A percentile compares a stretch with the other conserved stretches of the same genome.
Conservation (phyloP, 2,329 filamentous ascomycete species). For the Hortaea sp. region DNA sequence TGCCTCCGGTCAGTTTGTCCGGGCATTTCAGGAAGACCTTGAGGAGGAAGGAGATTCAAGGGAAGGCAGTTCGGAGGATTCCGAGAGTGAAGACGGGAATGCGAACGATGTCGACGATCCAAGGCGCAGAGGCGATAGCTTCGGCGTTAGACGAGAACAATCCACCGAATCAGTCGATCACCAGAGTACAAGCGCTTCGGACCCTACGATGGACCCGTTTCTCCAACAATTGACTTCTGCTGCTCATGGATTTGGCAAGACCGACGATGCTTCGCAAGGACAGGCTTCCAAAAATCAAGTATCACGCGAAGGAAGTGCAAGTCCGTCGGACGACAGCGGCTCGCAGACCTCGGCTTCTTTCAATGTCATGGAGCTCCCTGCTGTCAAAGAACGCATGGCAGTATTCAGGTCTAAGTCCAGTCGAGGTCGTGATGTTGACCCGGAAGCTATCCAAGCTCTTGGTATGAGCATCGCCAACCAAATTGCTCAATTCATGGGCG, state of each 20-base stretch:
- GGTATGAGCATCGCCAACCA: slow-evolving; percentile 26
- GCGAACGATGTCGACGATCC: slow-evolving; percentile 9
- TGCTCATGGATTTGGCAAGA: background rate
- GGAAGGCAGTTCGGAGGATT: slow-evolving; percentile 12
- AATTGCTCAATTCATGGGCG: slow-evolving; percentile 22
- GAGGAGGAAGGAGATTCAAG: slow-evolving; percentile 21
- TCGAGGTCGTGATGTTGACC: slow-evolving; percentile 8
- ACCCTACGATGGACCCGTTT: background rate
- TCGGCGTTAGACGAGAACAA: background rate
- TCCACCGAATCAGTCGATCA: background rate
- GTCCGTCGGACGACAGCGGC: background rate
- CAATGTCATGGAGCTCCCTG: slow-evolving; percentile 7
- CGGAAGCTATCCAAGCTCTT: slow-evolving; percentile 22
- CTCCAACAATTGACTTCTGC: slow-evolving; percentile 1
- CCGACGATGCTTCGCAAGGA: background rate
- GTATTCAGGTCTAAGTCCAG: slow-evolving; percentile 5
- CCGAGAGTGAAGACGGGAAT: slow-evolving; percentile 27
- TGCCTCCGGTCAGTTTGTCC: slow-evolving; percentile 19
- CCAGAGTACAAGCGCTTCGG: background rate
- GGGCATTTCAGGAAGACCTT: slow-evolving; percentile 21
- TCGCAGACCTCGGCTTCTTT: background rate
- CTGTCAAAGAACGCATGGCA: slow-evolving; percentile 9
- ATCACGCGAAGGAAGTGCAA: background rate
- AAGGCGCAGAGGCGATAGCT: background rate
- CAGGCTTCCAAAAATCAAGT: background rate